Evolutionary conservation across 805 yeast genomes (phyloP).

Genomic region (Schwanniomyces sp.): DNA sequence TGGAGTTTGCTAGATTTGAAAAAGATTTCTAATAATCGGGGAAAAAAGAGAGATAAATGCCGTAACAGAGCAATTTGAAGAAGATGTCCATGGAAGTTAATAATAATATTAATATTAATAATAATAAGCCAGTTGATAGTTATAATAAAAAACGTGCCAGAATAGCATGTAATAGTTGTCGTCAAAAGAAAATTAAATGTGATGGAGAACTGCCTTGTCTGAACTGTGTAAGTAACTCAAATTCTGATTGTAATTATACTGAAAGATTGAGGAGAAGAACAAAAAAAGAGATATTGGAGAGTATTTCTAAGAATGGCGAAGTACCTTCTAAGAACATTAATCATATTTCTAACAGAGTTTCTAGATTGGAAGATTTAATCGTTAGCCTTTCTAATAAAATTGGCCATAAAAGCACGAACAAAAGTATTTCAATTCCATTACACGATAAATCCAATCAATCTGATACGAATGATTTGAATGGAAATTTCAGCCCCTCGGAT

Average conservation of each 20-base stretch:
- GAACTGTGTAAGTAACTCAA: constrained; percentile 16
- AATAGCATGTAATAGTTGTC: constrained; percentile 33
- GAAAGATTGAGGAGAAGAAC: neutral
- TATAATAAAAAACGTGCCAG: constrained; percentile 17
- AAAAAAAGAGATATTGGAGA: neutral
- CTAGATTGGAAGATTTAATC: constrained; percentile 20
- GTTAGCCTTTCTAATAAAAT: constrained; percentile 17
- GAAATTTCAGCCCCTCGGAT: neutral
- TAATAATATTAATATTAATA: neutral
- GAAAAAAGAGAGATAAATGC: neutral
- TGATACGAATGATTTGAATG: neutral
- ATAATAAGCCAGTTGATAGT: neutral
- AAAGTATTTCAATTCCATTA: neutral
- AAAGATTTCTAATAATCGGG: too few species aligned
- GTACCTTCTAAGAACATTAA: constrained; percentile 9
- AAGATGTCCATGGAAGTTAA: neutral
- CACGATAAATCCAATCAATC: neutral
- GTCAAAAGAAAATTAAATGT: constrained; percentile 33
- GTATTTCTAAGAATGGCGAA: constrained; percentile 1
- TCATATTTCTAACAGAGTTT: constrained; percentile 18
- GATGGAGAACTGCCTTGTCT: constrained; percentile 29
- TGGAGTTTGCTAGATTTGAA: too few species aligned
- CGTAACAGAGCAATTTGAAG: neutral
- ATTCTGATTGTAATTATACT: neutral
- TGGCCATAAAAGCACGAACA: constrained; percentile 4